Base-by-base conservation (phyloP, 2,329 filamentous ascomycete species). In the Phyllosticta citrichinensis region DNA sequence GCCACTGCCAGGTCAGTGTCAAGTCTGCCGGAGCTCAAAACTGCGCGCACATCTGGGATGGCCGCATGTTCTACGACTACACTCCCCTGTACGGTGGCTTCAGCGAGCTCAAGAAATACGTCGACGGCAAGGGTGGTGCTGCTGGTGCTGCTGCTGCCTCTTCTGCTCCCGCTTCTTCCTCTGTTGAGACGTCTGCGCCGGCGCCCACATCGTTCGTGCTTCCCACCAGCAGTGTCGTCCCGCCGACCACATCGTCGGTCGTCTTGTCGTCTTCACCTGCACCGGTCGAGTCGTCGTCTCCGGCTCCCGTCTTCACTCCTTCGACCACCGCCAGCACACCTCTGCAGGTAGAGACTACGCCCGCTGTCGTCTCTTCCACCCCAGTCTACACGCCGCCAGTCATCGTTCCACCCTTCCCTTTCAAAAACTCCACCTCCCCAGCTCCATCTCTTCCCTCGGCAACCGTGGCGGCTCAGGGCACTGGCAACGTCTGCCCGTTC, bases 21-120 rank as follows among this genome's bases (percentile, higher is more conserved):
- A 60, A 53, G 11, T 25, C 55, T 12, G 58, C 55, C n/a, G 58
- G 56, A 24, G 53, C 53, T n/a, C n/a, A 20, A 24, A 33, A 60
- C 10, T 60, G 58, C 35, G 1, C 22, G 53, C 58, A 60, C 53
- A 60, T 60, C 40, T 60, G 58, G 58, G 50, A 60, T 12, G 58
- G 58, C 33, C 19, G 55, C 24, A 60, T 60, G 58, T 60, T 30
- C 58, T 60, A 50, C 14, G 22, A 24, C 40, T 60, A 51, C n/a
- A 12, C 20, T 25, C 25, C 53, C 11, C 52, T 54, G 8, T 56
- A 56, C 33, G 58, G 40, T 12, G 53, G 52, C 8, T 19, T 60
- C 51, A 47, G 52, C 53, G 33, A 27, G 11, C 47, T 60, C 3
- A 30, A 55, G 58, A 40, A 52, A 9, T 1, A 52, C 33, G 19